These are phyloP conservation scores for Hyaloscypha bicolor DNA, from an alignment of 495 filamentous ascomycete genomes.

Conservation along the genomic window DNA sequence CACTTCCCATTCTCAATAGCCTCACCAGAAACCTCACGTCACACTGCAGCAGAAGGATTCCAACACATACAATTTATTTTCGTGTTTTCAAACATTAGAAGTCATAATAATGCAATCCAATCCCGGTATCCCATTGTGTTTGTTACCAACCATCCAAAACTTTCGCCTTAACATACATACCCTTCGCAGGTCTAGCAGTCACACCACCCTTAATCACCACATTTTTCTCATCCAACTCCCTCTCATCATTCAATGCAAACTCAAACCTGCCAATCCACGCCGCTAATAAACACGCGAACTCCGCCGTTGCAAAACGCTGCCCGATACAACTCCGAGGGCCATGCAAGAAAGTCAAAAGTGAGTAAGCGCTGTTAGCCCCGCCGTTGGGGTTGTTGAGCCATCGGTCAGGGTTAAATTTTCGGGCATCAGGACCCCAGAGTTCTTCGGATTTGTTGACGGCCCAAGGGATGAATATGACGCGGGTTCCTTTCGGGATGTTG, in stretches of 20 bases:
- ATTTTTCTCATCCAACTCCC: conserved; percentile 54
- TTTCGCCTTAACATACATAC: conserved; percentile 63
- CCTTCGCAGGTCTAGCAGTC: conserved; percentile 65
- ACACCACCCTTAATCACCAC: conserved; percentile 60
- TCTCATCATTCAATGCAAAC: conserved; percentile 61
- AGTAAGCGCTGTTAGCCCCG: conserved; percentile 57
- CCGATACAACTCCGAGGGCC: conserved; percentile 66
- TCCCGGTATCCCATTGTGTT: neutral
- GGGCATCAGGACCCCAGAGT: conserved; percentile 61
- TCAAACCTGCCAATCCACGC: conserved; percentile 72
- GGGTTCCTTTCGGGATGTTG: conserved; percentile 51
- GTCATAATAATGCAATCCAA: neutral
- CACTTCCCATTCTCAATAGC: neutral
- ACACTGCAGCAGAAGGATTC: neutral
- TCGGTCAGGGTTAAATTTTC: conserved; percentile 61
- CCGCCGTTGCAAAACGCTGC: conserved; percentile 74
- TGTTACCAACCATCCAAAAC: conserved; percentile 65
- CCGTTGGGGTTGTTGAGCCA: conserved; percentile 56
- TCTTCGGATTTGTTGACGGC: conserved; percentile 56
- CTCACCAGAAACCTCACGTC: neutral
- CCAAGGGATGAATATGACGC: conserved; percentile 57
- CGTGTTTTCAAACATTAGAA: neutral
- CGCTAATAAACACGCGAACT: conserved; percentile 83
- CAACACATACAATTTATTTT: neutral
- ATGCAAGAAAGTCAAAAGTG: conserved; percentile 63